A percentile compares a stretch with the other conserved stretches of the same genome.
phyloP scores from a whole-genome alignment of 345 rosid species.

The Bruguiera gymnorhiza region DNA sequence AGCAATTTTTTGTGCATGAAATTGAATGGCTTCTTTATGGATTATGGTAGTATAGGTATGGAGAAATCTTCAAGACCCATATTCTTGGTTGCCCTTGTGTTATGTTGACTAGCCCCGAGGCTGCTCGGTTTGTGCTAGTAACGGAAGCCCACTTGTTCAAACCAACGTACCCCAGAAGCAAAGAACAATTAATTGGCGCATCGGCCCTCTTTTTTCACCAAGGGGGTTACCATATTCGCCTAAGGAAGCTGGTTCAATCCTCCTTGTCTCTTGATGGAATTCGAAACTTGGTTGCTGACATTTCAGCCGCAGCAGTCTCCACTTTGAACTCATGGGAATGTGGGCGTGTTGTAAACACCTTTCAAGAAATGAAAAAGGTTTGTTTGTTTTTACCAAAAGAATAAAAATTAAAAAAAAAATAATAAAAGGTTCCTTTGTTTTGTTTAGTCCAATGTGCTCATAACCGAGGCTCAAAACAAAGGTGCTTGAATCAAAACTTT shows the following conservation, averaged over 20 bases:
- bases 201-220: slow-evolving; percentile 84
- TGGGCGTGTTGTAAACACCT: slow-evolving; percentile 56
- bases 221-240: slow-evolving; percentile 69
- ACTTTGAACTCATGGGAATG: slow-evolving; percentile 51
- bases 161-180: slow-evolving; percentile 91
- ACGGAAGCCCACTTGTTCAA: slow-evolving; percentile 73
- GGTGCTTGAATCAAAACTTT: too few relatives aligned
- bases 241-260: slow-evolving; percentile 60
- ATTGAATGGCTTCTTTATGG: slow-evolving; percentile 4
- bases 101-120: slow-evolving; percentile 91
- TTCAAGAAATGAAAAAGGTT: slow-evolving; percentile 84
- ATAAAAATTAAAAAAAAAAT: too few relatives aligned
- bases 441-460: neutral
- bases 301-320: slow-evolving; percentile 51
- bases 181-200: slow-evolving; percentile 77
- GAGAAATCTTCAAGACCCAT: slow-evolving; percentile 91
- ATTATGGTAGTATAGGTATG: slow-evolving; percentile 43
- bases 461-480: too few relatives aligned
- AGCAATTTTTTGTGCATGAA: neutral
- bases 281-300: slow-evolving; percentile 51
- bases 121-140: slow-evolving; percentile 65
- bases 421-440: neutral
- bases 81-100: slow-evolving; percentile 89
- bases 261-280: slow-evolving; percentile 56
- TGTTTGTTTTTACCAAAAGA: too few relatives aligned